phyloP scores from a whole-genome alignment of 192 early-diverging fungal genomes.

The Gonapodya sp. region DNA sequence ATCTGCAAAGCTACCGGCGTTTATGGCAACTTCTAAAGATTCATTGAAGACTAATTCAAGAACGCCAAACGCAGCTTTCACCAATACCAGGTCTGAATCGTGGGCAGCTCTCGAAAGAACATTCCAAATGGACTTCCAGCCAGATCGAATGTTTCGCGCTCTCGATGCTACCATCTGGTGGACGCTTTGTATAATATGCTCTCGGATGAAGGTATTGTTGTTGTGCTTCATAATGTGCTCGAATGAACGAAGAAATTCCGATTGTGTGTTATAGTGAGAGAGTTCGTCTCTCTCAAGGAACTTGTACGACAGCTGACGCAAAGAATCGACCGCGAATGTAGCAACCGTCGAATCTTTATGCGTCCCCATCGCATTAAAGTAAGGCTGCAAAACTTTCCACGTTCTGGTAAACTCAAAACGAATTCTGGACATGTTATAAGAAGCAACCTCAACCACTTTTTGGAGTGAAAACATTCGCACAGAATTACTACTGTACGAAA shows the following conservation, averaged over 20 bases:
- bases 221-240: constrained; percentile 14
- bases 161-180: constrained; percentile 11
- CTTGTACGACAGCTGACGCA: constrained; percentile 9
- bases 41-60: neutral
- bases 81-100: neutral
- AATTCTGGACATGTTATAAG: constrained; percentile 15
- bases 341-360: constrained; percentile 8
- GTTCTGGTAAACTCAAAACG: constrained; percentile 3
- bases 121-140: constrained; percentile 12
- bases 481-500: neutral
- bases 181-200: constrained; percentile 14
- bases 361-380: constrained; percentile 8
- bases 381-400: constrained; percentile 10
- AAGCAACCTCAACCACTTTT: constrained; percentile 15
- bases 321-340: constrained; percentile 10
- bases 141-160: constrained; percentile 14
- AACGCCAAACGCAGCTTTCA: neutral
- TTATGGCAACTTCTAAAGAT: neutral
- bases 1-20: neutral
- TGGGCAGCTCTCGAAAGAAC: constrained; percentile 10
- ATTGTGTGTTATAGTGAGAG: constrained; percentile 14
- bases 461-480: constrained; percentile 17
- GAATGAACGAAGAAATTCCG: constrained; percentile 15
- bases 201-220: neutral
- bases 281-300: constrained; percentile 15